Evolutionary conservation across 2,329 filamentous ascomycete species (phyloP).

Genomic region (Metarhizium sp.): DNA sequence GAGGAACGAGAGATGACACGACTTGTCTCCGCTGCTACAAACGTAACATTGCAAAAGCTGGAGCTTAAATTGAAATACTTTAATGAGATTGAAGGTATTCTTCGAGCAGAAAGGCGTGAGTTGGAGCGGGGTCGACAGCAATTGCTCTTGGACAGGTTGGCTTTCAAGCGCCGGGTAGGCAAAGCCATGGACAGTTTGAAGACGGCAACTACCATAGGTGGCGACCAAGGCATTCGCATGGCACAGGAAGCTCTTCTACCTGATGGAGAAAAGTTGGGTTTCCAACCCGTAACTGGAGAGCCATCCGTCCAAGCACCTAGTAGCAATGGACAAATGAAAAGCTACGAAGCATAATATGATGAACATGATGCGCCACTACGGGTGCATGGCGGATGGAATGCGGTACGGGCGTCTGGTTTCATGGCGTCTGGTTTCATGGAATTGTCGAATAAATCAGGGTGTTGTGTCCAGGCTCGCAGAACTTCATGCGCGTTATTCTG

Average conservation of each 20-base stretch:
- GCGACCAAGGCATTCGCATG: slow-evolving; percentile 39
- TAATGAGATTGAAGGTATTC: slow-evolving; percentile 85
- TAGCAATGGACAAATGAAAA: slow-evolving; percentile 46
- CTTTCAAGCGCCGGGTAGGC: slow-evolving; percentile 79
- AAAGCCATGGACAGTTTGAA: slow-evolving; percentile 72
- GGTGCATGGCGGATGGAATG: background rate
- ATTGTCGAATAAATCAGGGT: background rate
- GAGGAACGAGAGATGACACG: slow-evolving; percentile 96
- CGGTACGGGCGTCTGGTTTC: background rate
- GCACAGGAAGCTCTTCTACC: slow-evolving; percentile 32
- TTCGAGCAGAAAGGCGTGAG: slow-evolving; percentile 87
- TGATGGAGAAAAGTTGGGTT: slow-evolving; percentile 44
- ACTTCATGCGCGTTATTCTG: background rate
- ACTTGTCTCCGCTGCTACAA: slow-evolving; percentile 83
- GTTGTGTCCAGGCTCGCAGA: background rate
- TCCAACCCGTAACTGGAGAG: slow-evolving; percentile 35
- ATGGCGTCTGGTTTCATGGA: background rate
- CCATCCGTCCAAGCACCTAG: slow-evolving; percentile 45
- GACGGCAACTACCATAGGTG: slow-evolving; percentile 37
- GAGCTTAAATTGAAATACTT: slow-evolving; percentile 95
- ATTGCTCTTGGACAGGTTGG: slow-evolving; percentile 82
- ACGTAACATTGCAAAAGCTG: slow-evolving; percentile 89
- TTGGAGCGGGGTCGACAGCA: slow-evolving; percentile 87
- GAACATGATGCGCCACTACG: background rate
- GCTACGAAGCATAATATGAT: slow-evolving; percentile 38